Base-by-base conservation (phyloP, 2,329 filamentous ascomycete genomes). In the Polytolypa hystricis region DNA sequence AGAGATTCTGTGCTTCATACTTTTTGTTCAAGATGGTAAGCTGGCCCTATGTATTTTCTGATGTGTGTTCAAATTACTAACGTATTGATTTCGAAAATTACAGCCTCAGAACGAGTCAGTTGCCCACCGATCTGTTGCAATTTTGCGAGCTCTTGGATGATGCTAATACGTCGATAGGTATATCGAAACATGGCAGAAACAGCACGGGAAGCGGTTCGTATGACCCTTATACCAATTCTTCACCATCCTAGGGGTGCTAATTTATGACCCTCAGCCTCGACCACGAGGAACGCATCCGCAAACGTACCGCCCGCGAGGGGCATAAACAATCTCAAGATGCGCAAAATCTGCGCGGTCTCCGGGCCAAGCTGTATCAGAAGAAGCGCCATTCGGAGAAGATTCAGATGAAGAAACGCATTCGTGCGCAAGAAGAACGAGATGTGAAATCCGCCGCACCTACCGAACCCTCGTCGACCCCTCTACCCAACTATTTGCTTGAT, bases 351-450 rank as follows among this genome's bases (percentile, higher is more conserved):
- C 81, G 83, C 43, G 91, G 91, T 47, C 76, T 96, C 51, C 74
- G 85, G 44, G 91, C 91, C 50, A 98, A 98, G 72, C 70, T 93
- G 54, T 80, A 91, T 68, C 81, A 89, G 62, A 80, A 96, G 74
- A 85, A 87, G 71, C 77, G 91, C 17, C 84, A 86, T 68, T 82
- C 87, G 61, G 87, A 98, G 71, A 98, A 98, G 80, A 93, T 94
- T 58, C 85, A 93, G 73, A 87, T 94, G 81, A 82, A 81, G 65
- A 93, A 94, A 73, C 70, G 79, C 55, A 93, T 98, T 74, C 84
- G 83, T 66, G 82, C 84, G 30, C 84, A 94, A 69, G 91, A 98
- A 66, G 84, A 95, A 70, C 80, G 85, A 65, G 93, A 95, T 57
- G 79, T 96, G 70, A 94, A 96, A 67, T 84, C 82, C 6, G 69